These are phyloP conservation scores for Gentiana macrophylla DNA, from an alignment of 257 asterid species.

Conservation along the genomic window DNA sequence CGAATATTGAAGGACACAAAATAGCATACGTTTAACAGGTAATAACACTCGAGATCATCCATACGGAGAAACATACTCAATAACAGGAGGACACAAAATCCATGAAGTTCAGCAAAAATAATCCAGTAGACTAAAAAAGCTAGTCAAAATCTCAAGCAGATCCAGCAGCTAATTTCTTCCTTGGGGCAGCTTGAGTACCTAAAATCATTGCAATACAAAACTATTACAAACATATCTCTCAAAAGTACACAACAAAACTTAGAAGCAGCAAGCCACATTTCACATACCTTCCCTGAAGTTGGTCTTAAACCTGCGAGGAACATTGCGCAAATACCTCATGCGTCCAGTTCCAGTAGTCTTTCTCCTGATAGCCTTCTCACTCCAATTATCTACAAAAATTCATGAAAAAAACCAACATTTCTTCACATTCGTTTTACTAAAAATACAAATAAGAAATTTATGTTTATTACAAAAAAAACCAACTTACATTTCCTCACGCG, in stretches of 20 bases:
- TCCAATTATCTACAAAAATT: constrained; percentile 39
- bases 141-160: constrained; percentile 35
- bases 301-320: constrained; percentile 68
- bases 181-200: constrained; percentile 93
- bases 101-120: no score
- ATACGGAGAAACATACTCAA: no score
- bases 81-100: no score
- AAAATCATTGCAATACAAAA: constrained; percentile 8
- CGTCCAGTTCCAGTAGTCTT: constrained; percentile 86
- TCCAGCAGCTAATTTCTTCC: constrained; percentile 67
- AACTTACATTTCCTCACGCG: constrained; percentile 46
- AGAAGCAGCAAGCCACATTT: not conserved
- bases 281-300: constrained; percentile 65
- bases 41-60: no score
- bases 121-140: constrained; percentile 4
- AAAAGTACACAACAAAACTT: not conserved
- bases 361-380: constrained; percentile 76
- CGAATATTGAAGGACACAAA: no score
- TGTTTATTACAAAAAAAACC: no score
- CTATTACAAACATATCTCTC: not conserved
- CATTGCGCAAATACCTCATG: constrained; percentile 75
- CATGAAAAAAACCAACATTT: not conserved
- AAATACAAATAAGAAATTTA: not conserved
- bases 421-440: not conserved
- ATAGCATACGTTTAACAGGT: no score